Evolutionary conservation across 2,329 filamentous ascomycete genomes (phyloP).

Genomic region (Aspergillus neotritici): DNA sequence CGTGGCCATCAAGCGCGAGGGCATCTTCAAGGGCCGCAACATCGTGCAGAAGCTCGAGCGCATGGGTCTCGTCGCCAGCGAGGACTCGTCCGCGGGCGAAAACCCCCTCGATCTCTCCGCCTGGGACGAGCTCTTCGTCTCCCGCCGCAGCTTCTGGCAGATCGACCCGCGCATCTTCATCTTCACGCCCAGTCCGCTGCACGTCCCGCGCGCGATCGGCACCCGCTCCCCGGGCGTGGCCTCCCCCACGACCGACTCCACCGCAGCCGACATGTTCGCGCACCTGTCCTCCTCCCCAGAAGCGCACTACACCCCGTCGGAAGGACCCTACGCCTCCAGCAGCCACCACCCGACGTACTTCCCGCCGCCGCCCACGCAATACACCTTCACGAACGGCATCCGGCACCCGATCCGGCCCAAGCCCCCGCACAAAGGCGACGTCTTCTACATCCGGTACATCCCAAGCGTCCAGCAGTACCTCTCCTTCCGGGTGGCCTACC

Average conservation of each 20-base stretch:
- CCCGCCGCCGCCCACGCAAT: constrained; percentile 75
- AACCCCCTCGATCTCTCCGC: constrained; percentile 53
- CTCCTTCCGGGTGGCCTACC: constrained; percentile 76
- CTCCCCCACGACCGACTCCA: constrained; percentile 42
- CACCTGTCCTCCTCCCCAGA: constrained; percentile 2
- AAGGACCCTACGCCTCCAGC: constrained; percentile 34
- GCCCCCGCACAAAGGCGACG: constrained; percentile 81
- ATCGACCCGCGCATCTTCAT: constrained; percentile 80
- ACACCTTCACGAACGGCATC: constrained; percentile 68
- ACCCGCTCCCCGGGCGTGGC: constrained; percentile 45
- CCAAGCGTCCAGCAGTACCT: constrained; percentile 78
- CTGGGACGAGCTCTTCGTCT: constrained; percentile 79
- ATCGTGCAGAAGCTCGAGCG: constrained; percentile 85
- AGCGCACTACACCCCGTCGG: constrained; percentile 23
- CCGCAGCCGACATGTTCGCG: neutral
- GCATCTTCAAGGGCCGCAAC: constrained; percentile 78
- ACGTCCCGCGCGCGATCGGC: constrained; percentile 44
- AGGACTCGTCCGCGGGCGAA: constrained; percentile 69
- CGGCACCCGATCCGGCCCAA: constrained; percentile 84
- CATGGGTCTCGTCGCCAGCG: constrained; percentile 76
- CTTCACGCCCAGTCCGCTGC: constrained; percentile 67
- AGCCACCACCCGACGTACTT: constrained; percentile 89
- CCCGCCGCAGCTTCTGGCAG: constrained; percentile 83
- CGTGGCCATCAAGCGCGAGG: constrained; percentile 76
- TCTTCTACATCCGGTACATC: constrained; percentile 84